Conservation (phyloP, 129 eudicot species). For the Centaurea solstitialis region DNA sequence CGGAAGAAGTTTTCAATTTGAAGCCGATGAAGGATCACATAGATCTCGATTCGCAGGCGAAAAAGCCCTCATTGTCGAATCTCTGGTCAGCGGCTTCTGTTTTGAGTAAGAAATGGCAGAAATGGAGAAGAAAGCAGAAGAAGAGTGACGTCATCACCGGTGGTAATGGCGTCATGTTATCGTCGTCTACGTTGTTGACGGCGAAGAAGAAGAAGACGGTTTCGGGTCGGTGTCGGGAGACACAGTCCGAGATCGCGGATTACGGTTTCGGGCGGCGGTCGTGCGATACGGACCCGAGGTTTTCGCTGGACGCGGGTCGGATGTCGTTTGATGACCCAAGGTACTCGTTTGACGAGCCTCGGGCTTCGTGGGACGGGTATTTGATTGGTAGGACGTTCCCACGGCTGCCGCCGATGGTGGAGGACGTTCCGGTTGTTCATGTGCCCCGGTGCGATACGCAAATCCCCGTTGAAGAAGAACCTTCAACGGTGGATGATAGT, state of each 20-base stretch:
- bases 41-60: slow-evolving; percentile 61
- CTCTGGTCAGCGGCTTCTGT: slow-evolving; percentile 95
- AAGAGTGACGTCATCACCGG: slow-evolving; percentile 37
- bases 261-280: slow-evolving; percentile 87
- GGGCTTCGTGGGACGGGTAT: slow-evolving; percentile 96
- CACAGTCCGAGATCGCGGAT: slow-evolving; percentile 89
- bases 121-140: slow-evolving; percentile 85
- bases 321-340: slow-evolving; percentile 83
- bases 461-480: slow-evolving; percentile 70
- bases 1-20: slow-evolving; percentile 31
- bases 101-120: slow-evolving; percentile 80
- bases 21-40: slow-evolving; percentile 83
- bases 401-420: slow-evolving; percentile 81
- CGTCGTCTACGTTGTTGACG: slow-evolving; percentile 59
- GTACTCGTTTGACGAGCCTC: slow-evolving; percentile 85
- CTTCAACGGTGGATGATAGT: slow-evolving; percentile 24
- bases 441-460: slow-evolving; percentile 58
- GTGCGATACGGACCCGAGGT: slow-evolving; percentile 88
- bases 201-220: slow-evolving; percentile 61
- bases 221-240: slow-evolving; percentile 66
- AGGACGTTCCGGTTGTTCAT: slow-evolving; percentile 54
- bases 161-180: slow-evolving; percentile 35
- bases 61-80: slow-evolving; percentile 50
- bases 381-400: slow-evolving; percentile 65
- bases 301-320: slow-evolving; percentile 81